phyloP scores from a whole-genome alignment of 768 basidiomycete genomes.

The Lactarius sanguifluus region DNA sequence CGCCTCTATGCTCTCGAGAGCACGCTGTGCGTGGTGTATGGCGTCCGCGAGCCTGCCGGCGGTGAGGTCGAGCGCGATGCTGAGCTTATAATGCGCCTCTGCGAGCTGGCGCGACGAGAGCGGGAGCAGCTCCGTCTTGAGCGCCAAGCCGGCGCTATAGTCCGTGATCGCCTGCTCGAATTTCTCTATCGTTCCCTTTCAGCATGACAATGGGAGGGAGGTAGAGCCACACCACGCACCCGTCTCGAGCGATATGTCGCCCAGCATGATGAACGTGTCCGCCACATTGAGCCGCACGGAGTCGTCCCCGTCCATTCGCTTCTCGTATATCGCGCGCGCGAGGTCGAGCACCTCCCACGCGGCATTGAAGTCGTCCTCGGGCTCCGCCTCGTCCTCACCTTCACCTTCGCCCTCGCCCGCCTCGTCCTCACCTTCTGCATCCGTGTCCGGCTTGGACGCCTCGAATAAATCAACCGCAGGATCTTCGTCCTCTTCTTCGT shows the following conservation, averaged over 20 bases:
- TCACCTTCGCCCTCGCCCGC: slow-evolving; percentile 51
- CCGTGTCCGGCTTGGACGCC: slow-evolving; percentile 46
- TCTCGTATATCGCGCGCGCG: slow-evolving; percentile 82
- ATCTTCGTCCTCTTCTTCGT: slow-evolving; percentile 55
- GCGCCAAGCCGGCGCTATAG: slow-evolving; percentile 71
- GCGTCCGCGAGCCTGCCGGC: slow-evolving; percentile 81
- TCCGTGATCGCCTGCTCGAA: slow-evolving; percentile 93
- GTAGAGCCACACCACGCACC: slow-evolving; percentile 52
- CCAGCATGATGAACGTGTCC: slow-evolving; percentile 86
- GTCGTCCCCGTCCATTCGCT: slow-evolving; percentile 58
- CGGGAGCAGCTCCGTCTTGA: slow-evolving; percentile 75
- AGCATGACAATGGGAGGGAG: no score
- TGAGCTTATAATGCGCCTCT: slow-evolving; percentile 91
- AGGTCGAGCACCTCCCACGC: slow-evolving; percentile 98
- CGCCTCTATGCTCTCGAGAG: slow-evolving; percentile 72
- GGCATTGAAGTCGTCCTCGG: slow-evolving; percentile 96
- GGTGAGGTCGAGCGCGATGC: slow-evolving; percentile 89
- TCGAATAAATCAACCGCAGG: slow-evolving; percentile 64
- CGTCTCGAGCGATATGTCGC: slow-evolving; percentile 96
- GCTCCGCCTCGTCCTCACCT: slow-evolving; percentile 66
- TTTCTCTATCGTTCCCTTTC: slow-evolving; percentile 59
- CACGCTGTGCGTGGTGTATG: slow-evolving; percentile 76
- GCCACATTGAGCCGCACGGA: slow-evolving; percentile 78
- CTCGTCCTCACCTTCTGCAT: slow-evolving; percentile 49
- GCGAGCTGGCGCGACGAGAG: slow-evolving; percentile 91